Percentiles rank a stretch among this genome's conserved stretches.
Conservation (phyloP, 2,329 filamentous ascomycete genomes). For the Aspergillus fischeri region DNA sequence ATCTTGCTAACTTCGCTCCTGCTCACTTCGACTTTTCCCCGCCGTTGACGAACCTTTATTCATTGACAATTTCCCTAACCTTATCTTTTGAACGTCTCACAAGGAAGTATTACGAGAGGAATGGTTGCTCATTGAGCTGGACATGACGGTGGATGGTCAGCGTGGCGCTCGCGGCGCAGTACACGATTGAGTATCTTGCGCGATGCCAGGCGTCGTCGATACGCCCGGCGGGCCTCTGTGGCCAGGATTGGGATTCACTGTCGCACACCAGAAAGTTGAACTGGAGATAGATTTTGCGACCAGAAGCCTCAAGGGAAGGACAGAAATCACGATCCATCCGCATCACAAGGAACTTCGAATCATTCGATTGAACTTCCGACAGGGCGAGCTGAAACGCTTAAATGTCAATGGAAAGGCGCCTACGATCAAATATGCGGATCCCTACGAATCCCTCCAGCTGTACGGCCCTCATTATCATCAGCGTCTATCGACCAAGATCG, state of each 20-base stretch:
- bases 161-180: constrained; percentile 36
- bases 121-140: constrained; percentile 22
- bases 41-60: not conserved
- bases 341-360: constrained; percentile 51
- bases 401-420: constrained; percentile 43
- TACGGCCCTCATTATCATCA: constrained; percentile 70
- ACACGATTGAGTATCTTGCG: constrained; percentile 32
- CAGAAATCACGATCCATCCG: constrained; percentile 74
- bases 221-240: constrained; percentile 25
- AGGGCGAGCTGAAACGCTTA: constrained; percentile 55
- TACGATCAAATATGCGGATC: constrained; percentile 37
- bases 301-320: constrained; percentile 70
- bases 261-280: constrained; percentile 82
- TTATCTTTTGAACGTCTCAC: not conserved
- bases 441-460: constrained; percentile 47
- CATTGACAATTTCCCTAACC: not conserved
- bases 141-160: constrained; percentile 37
- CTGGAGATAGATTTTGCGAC: constrained; percentile 83
- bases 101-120: not conserved
- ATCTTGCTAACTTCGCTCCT: not conserved
- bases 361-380: constrained; percentile 59
- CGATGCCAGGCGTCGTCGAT: constrained; percentile 40
- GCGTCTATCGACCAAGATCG: constrained; percentile 65
- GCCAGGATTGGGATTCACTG: constrained; percentile 45
- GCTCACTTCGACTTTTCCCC: not conserved